These are phyloP conservation scores for Penicillium janthinellum DNA, from an alignment of 2,329 filamentous ascomycete genomes.

Conservation along the genomic window DNA sequence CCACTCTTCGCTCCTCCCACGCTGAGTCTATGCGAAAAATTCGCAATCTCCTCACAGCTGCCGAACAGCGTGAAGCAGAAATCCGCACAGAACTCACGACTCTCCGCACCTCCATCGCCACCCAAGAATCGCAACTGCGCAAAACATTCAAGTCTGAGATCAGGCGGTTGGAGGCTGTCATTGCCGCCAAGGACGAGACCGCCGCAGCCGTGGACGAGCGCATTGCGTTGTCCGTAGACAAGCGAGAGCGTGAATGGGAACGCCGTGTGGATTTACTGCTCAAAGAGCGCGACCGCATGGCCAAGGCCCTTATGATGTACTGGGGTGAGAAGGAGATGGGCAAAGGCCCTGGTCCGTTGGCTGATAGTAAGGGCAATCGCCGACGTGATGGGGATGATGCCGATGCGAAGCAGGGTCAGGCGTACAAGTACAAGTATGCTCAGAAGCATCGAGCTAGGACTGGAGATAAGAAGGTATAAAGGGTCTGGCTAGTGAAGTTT, in stretches of 20 bases:
- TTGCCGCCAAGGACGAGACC: constrained; percentile 45
- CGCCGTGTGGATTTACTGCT: constrained; percentile 44
- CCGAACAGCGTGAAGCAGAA: constrained; percentile 39
- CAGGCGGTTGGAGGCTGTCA: constrained; percentile 36
- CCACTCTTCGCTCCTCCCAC: constrained; percentile 41
- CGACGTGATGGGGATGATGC: constrained; percentile 26
- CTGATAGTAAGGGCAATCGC: constrained; percentile 26
- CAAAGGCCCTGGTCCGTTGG: constrained; percentile 17
- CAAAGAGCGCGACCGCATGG: constrained; percentile 45
- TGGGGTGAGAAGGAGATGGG: constrained; percentile 48
- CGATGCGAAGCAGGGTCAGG: constrained; percentile 31
- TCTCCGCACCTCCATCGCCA: constrained; percentile 27
- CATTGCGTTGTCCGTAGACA: constrained; percentile 44
- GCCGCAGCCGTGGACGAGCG: constrained; percentile 42
- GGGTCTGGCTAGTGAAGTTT: not conserved
- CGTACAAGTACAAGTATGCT: constrained; percentile 45
- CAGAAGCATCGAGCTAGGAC: constrained; percentile 20
- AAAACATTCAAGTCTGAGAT: constrained; percentile 36
- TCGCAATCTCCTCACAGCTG: constrained; percentile 34
- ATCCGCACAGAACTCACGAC: constrained; percentile 36
- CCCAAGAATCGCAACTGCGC: constrained; percentile 30
- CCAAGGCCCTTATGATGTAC: constrained; percentile 41
- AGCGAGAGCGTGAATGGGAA: constrained; percentile 48
- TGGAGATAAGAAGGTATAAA: constrained; percentile 18
- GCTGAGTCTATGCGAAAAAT: constrained; percentile 41